Base-by-base conservation (phyloP, 768 basidiomycete species). In the Dacryopinax spathularia region DNA sequence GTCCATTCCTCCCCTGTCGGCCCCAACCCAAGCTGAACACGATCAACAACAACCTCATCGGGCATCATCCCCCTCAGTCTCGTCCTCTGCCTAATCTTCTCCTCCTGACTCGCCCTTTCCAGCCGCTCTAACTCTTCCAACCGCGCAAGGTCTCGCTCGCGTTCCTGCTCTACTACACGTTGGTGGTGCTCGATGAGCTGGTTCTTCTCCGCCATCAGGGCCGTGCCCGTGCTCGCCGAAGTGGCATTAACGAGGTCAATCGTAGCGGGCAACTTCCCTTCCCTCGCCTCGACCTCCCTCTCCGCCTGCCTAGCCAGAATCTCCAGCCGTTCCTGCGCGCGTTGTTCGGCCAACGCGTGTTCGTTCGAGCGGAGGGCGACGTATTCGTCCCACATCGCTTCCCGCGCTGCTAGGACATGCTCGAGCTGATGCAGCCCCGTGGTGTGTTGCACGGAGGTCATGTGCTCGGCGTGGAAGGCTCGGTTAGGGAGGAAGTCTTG, bases 321-420 rank as follows among this genome's bases (percentile, higher is more conserved):
- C 29, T 56, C 48, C 5, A 27, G 13, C 48, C 48, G 22, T 18
- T 56, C 48, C 22, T 27, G 48, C 48, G 10, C 13, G 5, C 48
- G 48, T 29, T 56, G 48, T 20, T 56, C 48, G 29, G 20, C 13
- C 13, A 56, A 10, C 22, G 48, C 13, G 48, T 56, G 48, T 29
- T 56, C 48, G 48, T 56, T 56, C 48, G 48, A 3, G 5, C 48
- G 22, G 5, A 56, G 48, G 10, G 25, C 25, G 48, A 22, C 15
- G 48, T 56, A 56, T 29, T 56, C 48, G 3, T 56, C 48, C 48
- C 48, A 56, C 48, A 56, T 56, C 48, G 48, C 13, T 18, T 56
- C 48, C 13, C 29, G 22, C 25, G 31, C 48, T 7, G 48, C 22
- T 22, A 56, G 48, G 48, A 56, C 48, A 29, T 25, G 25, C 3